Base-by-base conservation (phyloP, 2,329 filamentous ascomycete genomes). In the Moelleriella libera region DNA sequence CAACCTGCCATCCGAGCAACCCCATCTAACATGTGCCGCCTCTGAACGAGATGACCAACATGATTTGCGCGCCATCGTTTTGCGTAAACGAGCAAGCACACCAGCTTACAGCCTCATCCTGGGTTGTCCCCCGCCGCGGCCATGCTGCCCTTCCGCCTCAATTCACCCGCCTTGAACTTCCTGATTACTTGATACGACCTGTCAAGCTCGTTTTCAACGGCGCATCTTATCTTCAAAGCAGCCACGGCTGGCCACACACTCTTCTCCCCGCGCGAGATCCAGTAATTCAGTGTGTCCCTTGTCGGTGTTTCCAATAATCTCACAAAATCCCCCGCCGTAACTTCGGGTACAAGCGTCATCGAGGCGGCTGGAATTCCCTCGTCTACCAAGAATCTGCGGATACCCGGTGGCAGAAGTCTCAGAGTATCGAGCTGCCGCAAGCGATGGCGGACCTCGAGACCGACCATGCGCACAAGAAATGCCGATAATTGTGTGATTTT, bases 171-270 rank as follows among this genome's bases (percentile, higher is more conserved):
- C 57, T 76, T 77, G 31, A 76, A 62, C 51, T 82, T 75, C 50
- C 87, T 71, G 0, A 90, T 83, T 49, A 83, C 70, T 63, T 94
- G 85, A 62, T 94, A 96, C 0, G 86, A 85, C 44, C 82, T 71
- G 61, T 96, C 89, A 9, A 97, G 70, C 60, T 94, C 88, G 48
- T 88, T 83, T 63, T 97, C 90, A 6, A 97, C 76, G 5, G 82
- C 83, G 62, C 87, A 92, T 6, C 90, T 71, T 6, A 94, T 82
- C 55, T 83, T 83, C 51, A 97, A 65, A 11, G 88, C 87, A 32
- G 82, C 82, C 3, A 95, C 79, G 2, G 88, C 86, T 0, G 89
- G 90, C 89, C 90, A 97, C 0, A 95, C 88, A 54, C 85, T 89
- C 51, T 82, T 70, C 65, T 97, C 90, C 1, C 90, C 90, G 47